Conservation (phyloP, 2,329 filamentous ascomycete species). For the Aaosphaeria arxii region DNA sequence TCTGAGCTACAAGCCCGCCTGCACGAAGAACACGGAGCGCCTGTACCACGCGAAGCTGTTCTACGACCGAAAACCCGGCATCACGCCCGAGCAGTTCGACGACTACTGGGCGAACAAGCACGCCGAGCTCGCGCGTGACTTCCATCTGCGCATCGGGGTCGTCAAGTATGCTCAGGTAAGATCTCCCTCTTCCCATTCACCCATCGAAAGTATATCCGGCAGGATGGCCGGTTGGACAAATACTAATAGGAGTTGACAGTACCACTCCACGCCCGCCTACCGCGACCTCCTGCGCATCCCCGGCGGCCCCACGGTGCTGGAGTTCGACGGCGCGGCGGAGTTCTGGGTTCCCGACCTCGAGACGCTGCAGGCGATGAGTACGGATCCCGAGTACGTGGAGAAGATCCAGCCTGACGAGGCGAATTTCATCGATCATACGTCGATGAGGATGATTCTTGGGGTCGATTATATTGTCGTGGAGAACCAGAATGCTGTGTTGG, state of each 20-base stretch:
- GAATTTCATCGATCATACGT: not conserved
- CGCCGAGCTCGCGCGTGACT: not conserved
- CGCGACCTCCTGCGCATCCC: not conserved
- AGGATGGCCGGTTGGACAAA: too few species aligned
- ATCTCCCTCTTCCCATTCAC: not conserved
- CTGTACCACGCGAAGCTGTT: not conserved
- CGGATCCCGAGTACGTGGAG: not conserved
- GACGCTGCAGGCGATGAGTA: not conserved
- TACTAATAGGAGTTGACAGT: not conserved
- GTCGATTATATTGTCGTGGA: not conserved
- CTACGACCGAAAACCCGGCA: constrained; percentile 1
- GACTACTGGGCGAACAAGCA: not conserved
- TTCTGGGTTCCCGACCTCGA: not conserved
- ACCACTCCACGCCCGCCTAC: not conserved
- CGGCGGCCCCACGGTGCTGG: not conserved
- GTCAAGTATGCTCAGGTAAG: not conserved
- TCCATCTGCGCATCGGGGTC: not conserved
- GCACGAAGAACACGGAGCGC: constrained; percentile 1
- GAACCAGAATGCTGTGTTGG: not conserved
- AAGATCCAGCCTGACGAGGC: not conserved
- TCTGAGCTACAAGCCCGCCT: not conserved
- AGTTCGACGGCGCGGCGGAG: not conserved
- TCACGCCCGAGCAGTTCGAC: constrained; percentile 1
- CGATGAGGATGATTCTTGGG: not conserved
- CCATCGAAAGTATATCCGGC: too few species aligned